Evolutionary conservation across 2,329 filamentous ascomycete genomes (phyloP), one percentile per base, ranked within the genome.

Genomic region (Capronia americana): DNA sequence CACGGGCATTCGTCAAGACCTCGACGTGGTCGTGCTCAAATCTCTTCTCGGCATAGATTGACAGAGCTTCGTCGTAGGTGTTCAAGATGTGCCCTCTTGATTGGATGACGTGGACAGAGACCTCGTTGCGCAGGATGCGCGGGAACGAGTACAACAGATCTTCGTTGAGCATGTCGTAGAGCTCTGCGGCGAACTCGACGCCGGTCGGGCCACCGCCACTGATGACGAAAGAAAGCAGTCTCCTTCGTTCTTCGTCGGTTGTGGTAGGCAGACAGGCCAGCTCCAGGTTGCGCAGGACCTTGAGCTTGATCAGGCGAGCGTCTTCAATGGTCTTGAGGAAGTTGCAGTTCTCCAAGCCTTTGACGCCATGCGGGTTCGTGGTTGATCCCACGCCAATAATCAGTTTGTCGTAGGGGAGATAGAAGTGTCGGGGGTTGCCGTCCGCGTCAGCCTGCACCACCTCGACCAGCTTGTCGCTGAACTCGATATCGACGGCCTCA

Each of bases 311-410:
- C 74, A 87, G 84, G 28, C 94, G 88, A 5, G 96, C 95, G 77
- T 99, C 94, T 68, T 91, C 90, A 72, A 99, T 96, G 67, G 96
- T 91, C 79, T 99, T 99, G 69, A 99, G 85, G 81, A 97, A 97
- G 78, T 93, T 89, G 79, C 93, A 97, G 76, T 99, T 86, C 73
- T 98, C 92, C 12, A 99, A 85, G 10, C 95, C 95, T 76, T 95
- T 93, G 64, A 99, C 96, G 54, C 96, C 96, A 75, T 99, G 95
- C 1, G 93, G 90, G 76, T 99, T 99, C 14, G 93, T 96, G 20
- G 90, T 88, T 23, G 93, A 97, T 38, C 94, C 84, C 83, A 98
- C 93, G 28, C 90, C 93, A 73, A 99, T 85, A 30, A 99, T 90
- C 55, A 99, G 85, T 81, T 99, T 99, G 77, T 99, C 96, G 76